Evolutionary conservation across 2,329 filamentous ascomycete genomes (phyloP).

Genomic region (Spiromastix sp.): DNA sequence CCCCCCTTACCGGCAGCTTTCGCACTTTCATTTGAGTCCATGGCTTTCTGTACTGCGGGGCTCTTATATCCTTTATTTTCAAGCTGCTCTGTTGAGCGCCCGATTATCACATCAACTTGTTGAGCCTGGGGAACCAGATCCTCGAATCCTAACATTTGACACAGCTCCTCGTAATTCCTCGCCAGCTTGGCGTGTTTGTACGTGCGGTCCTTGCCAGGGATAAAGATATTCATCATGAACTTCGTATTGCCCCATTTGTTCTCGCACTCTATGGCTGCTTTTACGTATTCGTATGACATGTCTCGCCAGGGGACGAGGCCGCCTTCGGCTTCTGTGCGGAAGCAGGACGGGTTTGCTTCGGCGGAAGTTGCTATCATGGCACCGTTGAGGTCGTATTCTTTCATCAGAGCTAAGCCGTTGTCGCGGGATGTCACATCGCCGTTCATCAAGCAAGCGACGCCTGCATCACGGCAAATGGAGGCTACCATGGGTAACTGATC

Average conservation of each 20-base stretch:
- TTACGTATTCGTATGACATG: slow-evolving; percentile 66
- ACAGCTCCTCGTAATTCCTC: slow-evolving; percentile 62
- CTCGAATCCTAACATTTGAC: slow-evolving; percentile 54
- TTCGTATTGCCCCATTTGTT: slow-evolving; percentile 93
- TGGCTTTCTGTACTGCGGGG: slow-evolving; percentile 9
- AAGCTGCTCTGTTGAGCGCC: slow-evolving; percentile 13
- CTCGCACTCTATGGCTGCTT: slow-evolving; percentile 61
- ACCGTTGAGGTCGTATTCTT: slow-evolving; percentile 77
- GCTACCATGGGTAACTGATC: slow-evolving; percentile 78
- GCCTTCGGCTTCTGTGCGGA: slow-evolving; percentile 58
- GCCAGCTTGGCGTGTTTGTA: slow-evolving; percentile 53
- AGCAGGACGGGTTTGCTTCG: slow-evolving; percentile 84
- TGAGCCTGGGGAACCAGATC: slow-evolving; percentile 54
- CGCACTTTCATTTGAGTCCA: slow-evolving; percentile 8
- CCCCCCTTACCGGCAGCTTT: slow-evolving; percentile 6
- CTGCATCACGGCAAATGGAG: slow-evolving; percentile 66
- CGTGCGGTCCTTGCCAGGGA: slow-evolving; percentile 64
- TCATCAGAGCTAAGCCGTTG: slow-evolving; percentile 58
- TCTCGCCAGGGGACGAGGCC: slow-evolving; percentile 65
- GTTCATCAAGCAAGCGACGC: slow-evolving; percentile 91
- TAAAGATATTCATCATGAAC: slow-evolving; percentile 72
- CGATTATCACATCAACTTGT: slow-evolving; percentile 54
- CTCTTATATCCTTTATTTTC: slow-evolving; percentile 3
- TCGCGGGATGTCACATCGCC: slow-evolving; percentile 74
- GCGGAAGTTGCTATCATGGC: slow-evolving; percentile 96